Conservation (phyloP, 2,329 filamentous ascomycete species). For the Pseudogymnoascus sp. region DNA sequence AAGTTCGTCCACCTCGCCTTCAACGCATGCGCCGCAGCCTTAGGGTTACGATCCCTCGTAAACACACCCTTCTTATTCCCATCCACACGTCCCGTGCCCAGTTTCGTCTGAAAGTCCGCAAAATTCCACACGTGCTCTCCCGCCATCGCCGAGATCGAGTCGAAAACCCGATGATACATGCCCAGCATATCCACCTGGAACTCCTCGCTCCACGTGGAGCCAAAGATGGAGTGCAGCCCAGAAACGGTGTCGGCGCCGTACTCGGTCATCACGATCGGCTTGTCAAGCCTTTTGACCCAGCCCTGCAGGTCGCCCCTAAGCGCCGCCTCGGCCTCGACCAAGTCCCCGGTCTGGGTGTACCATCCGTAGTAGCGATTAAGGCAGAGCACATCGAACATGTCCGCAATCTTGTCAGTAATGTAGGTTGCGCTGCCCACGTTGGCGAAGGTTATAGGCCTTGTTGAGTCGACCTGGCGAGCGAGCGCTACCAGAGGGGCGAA, state of each 20-base stretch:
- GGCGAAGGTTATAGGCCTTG: slow-evolving; percentile 21
- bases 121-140: slow-evolving; percentile 27
- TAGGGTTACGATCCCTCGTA: slow-evolving; percentile 19
- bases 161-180: slow-evolving; percentile 27
- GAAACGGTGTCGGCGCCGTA: slow-evolving; percentile 26
- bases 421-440: slow-evolving; percentile 15
- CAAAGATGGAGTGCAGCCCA: slow-evolving; percentile 22
- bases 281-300: slow-evolving; percentile 22
- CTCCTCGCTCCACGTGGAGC: slow-evolving; percentile 26
- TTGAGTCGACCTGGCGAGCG: slow-evolving; percentile 21
- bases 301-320: slow-evolving; percentile 20
- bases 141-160: slow-evolving; percentile 20
- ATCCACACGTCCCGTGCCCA: slow-evolving; percentile 12
- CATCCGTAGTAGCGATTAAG: slow-evolving; percentile 27
- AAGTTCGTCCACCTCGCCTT: slow-evolving; percentile 15
- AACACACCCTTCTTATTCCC: slow-evolving; percentile 25
- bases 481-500: slow-evolving; percentile 10
- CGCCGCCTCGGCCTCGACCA: slow-evolving; percentile 18
- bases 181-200: slow-evolving; percentile 22
- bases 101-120: slow-evolving; percentile 20
- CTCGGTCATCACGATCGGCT: slow-evolving; percentile 26
- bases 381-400: slow-evolving; percentile 24
- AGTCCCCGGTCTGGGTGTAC: slow-evolving; percentile 21
- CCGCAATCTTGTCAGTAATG: slow-evolving; percentile 18
- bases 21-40: slow-evolving; percentile 15